Percentiles rank a stretch among this genome's conserved stretches.
Evolutionary conservation across 2,329 filamentous ascomycete genomes (phyloP).

Genomic region (Purpureocillium takamizusanense): DNA sequence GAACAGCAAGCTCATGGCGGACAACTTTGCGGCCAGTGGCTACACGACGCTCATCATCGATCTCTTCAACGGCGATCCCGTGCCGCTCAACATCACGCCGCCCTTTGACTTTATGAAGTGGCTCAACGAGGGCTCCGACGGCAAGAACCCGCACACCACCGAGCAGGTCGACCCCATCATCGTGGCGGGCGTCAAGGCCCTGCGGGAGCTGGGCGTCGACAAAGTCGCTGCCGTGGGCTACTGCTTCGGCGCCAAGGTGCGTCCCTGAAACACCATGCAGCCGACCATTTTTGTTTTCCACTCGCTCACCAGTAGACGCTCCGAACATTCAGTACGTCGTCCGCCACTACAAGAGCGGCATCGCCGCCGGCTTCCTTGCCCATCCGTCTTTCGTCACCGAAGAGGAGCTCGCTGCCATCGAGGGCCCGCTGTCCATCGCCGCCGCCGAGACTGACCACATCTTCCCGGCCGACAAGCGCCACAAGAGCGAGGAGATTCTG

Average conservation of each 20-base stretch:
- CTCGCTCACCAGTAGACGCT: no score
- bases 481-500: conserved; percentile 51
- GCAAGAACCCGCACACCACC: conserved; percentile 34
- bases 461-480: conserved; percentile 46
- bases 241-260: conserved; percentile 56
- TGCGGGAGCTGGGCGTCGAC: conserved; percentile 42
- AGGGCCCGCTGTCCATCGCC: conserved; percentile 49
- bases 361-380: conserved; percentile 52
- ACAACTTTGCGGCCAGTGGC: conserved; percentile 26
- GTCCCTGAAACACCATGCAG: conserved; percentile 26
- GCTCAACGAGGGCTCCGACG: conserved; percentile 31
- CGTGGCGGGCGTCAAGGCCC: conserved; percentile 36
- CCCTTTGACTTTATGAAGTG: conserved; percentile 22
- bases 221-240: conserved; percentile 51
- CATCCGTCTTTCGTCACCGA: conserved; percentile 55
- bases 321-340: conserved; percentile 51
- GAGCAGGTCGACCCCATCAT: conserved; percentile 23
- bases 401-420: conserved; percentile 48
- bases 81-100: conserved; percentile 14
- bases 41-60: conserved; percentile 29
- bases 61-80: conserved; percentile 27
- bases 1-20: conserved; percentile 32
- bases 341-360: conserved; percentile 50
- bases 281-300: no score
- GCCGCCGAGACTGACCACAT: conserved; percentile 54